Conservation (phyloP, 768 basidiomycete genomes). For the Pleurotus cornucopiae region DNA sequence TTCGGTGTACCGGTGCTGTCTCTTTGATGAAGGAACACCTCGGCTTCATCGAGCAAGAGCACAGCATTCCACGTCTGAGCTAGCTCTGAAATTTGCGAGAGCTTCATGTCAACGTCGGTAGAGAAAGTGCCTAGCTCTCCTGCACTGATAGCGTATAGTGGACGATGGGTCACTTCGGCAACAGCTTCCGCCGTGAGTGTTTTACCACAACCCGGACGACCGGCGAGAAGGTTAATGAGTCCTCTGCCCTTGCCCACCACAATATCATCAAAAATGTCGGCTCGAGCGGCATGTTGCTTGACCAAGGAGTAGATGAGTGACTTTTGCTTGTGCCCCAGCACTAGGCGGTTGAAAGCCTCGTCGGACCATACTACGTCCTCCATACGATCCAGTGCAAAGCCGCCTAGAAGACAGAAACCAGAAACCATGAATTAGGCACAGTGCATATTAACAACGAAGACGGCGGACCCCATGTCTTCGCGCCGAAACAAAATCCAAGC, state of each 20-base stretch:
- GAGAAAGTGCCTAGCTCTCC: no score
- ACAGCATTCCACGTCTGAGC: conserved; percentile 31
- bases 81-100: conserved; percentile 20
- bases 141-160: no score
- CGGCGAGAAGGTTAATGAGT: no score
- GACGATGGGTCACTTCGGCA: no score
- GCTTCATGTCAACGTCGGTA: conserved; percentile 12
- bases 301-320: conserved; percentile 4
- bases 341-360: conserved; percentile 28
- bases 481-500: conserved; percentile 20
- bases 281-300: no score
- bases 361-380: conserved; percentile 25
- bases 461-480: conserved; percentile 17
- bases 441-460: no score
- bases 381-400: conserved; percentile 24
- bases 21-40: conserved; percentile 27
- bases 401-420: conserved; percentile 14
- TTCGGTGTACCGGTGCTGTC: conserved; percentile 10
- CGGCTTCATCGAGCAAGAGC: conserved; percentile 30
- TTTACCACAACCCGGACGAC: no score
- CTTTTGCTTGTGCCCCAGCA: conserved; percentile 28
- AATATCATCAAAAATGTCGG: no score
- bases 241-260: no score
- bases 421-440: no score
- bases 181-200: no score